These are phyloP conservation scores for Meyerozyma smithsonii DNA, from an alignment of 1,139 yeast genomes.

Conservation along the genomic window DNA sequence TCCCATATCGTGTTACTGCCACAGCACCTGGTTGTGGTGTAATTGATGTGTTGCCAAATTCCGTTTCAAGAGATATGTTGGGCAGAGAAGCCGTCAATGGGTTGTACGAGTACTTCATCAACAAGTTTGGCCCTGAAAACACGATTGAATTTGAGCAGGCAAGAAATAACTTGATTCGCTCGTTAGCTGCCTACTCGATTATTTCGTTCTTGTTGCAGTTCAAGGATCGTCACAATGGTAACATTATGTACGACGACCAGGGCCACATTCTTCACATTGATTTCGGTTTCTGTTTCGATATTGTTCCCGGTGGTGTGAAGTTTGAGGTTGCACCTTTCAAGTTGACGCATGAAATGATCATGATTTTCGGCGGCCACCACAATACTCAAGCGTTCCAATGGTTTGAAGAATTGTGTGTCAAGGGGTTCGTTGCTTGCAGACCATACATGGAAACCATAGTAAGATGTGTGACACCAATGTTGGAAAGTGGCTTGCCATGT, in stretches of 20 bases:
- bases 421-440: conserved; percentile 85
- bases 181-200: conserved; percentile 93
- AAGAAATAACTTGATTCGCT: conserved; percentile 85
- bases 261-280: conserved; percentile 96
- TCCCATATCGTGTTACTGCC: conserved; percentile 93
- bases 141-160: conserved; percentile 89
- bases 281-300: conserved; percentile 97
- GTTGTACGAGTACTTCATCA: conserved; percentile 82
- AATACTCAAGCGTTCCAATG: conserved; percentile 85
- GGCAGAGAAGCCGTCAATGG: conserved; percentile 99
- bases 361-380: conserved; percentile 86
- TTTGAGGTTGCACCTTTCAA: conserved; percentile 98
- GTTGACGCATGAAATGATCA: conserved; percentile 92
- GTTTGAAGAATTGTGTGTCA: conserved; percentile 94
- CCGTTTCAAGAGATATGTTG: conserved; percentile 94
- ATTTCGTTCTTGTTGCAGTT: conserved; percentile 89
- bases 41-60: conserved; percentile 92
- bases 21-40: conserved; percentile 99
- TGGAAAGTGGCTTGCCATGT: conserved; percentile 93
- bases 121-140: conserved; percentile 92
- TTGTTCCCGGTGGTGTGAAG: conserved; percentile 97
- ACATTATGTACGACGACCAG: conserved; percentile 94
- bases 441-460: conserved; percentile 87
- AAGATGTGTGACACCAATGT: conserved; percentile 86
- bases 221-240: conserved; percentile 98